Percentiles rank a stretch among this genome's conserved stretches.
These are phyloP conservation scores for Aspergillus leporis DNA, from an alignment of 495 filamentous ascomycete species.

Conservation along the genomic window DNA sequence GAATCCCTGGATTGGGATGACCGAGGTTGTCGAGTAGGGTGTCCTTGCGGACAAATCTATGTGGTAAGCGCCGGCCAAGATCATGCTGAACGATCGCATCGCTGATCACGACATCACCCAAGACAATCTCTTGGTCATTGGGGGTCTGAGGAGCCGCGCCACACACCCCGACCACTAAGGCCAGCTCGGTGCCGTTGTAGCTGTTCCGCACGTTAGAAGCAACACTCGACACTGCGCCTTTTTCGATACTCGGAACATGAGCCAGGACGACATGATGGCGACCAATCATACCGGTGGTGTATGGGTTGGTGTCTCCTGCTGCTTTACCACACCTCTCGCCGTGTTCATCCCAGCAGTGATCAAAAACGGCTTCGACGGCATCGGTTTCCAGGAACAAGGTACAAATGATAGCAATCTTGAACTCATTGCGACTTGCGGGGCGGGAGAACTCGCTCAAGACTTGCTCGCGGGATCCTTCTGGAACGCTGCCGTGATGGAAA, in stretches of 20 bases:
- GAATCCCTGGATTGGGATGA: neutral
- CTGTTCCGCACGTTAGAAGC: conserved; percentile 21
- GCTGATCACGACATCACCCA: conserved; percentile 47
- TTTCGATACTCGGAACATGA: conserved; percentile 24
- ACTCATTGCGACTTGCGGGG: neutral
- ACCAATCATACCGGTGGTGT: conserved; percentile 27
- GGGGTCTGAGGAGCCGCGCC: conserved; percentile 25
- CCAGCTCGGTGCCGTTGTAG: conserved; percentile 24
- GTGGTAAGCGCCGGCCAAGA: conserved; percentile 22
- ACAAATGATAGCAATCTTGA: neutral
- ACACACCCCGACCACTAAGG: conserved; percentile 32
- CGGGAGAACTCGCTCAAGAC: too few species aligned
- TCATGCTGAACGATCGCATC: conserved; percentile 21
- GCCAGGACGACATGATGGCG: conserved; percentile 29
- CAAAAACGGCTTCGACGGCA: neutral
- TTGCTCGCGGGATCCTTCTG: too few species aligned
- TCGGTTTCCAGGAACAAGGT: neutral
- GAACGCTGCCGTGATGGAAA: too few species aligned
- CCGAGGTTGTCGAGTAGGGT: neutral
- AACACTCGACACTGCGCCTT: conserved; percentile 15
- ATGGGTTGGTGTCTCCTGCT: conserved; percentile 25
- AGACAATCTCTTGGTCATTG: conserved; percentile 31
- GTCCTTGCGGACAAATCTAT: neutral
- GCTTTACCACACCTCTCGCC: conserved; percentile 4
- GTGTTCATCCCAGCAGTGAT: neutral